A percentile compares a stretch with the other conserved stretches of the same genome.
Conservation (phyloP, 768 basidiomycete genomes). For the Xanthoconium stramineum region DNA sequence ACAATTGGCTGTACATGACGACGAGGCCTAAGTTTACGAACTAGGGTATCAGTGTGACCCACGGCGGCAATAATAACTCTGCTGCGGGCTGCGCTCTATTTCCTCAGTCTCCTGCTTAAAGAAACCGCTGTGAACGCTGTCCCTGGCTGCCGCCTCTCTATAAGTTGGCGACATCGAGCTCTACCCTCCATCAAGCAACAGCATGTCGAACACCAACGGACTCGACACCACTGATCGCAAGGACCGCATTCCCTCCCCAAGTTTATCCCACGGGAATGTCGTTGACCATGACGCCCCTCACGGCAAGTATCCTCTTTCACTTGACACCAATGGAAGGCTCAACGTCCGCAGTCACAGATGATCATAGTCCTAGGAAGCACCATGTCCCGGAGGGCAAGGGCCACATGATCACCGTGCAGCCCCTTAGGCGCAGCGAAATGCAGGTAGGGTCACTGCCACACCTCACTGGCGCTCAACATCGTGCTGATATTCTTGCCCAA, state of each 20-base stretch:
- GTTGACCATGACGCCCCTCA: slow-evolving; percentile 69
- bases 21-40: too few relatives aligned
- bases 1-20: too few relatives aligned
- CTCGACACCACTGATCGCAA: slow-evolving; percentile 42
- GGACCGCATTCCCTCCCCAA: slow-evolving; percentile 44
- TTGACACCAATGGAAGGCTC: slow-evolving; percentile 2
- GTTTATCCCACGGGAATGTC: slow-evolving; percentile 52
- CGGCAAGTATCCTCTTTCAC: slow-evolving; percentile 41
- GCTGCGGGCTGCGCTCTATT: background rate
- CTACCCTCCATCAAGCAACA: background rate
- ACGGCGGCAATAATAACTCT: background rate
- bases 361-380: slow-evolving; percentile 36
- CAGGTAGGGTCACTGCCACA: slow-evolving; percentile 49
- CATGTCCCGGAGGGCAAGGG: slow-evolving; percentile 26
- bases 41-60: background rate
- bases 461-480: background rate
- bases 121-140: slow-evolving; percentile 1
- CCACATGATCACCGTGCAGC: slow-evolving; percentile 76
- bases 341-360: slow-evolving; percentile 59
- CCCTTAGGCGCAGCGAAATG: slow-evolving; percentile 82
- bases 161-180: slow-evolving; percentile 10
- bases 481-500: slow-evolving; percentile 30
- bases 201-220: slow-evolving; percentile 27
- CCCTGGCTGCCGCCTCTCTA: background rate
- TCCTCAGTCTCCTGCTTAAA: background rate